Evolutionary conservation across 2,329 filamentous ascomycete genomes (phyloP).

Genomic region (Tolypocladium tundrense): DNA sequence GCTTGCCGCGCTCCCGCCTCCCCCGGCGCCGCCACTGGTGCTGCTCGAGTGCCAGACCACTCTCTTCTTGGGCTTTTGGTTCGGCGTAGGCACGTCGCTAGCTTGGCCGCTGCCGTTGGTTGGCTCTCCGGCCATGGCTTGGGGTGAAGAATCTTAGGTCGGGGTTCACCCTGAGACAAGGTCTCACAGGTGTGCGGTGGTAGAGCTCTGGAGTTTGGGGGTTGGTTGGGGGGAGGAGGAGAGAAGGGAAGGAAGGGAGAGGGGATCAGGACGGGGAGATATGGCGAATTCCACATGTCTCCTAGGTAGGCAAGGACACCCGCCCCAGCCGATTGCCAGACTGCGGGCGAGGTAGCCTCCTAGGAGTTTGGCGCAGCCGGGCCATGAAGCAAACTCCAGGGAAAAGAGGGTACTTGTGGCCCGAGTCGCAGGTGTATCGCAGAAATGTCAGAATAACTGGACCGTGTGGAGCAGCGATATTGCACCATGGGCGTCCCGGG

Average conservation of each 20-base stretch:
- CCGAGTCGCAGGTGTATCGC: not conserved
- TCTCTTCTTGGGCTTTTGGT: constrained; percentile 28
- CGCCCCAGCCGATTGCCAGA: not conserved
- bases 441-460: not conserved
- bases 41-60: constrained; percentile 26
- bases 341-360: not conserved
- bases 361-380: not conserved
- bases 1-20: constrained; percentile 1
- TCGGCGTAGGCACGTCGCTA: constrained; percentile 19
- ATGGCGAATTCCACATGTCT: not conserved
- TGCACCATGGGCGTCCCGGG: not conserved
- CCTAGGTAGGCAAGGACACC: not conserved
- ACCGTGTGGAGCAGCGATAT: not conserved
- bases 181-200: constrained; percentile 9
- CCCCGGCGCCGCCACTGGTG: constrained; percentile 9
- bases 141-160: constrained; percentile 6
- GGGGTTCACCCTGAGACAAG: constrained; percentile 11
- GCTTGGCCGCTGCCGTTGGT: constrained; percentile 16
- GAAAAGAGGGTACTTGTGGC: not conserved
- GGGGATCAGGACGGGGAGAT: not conserved
- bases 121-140: constrained; percentile 11
- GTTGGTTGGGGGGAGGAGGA: not conserved
- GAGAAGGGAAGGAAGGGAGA: not conserved
- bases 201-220: not conserved
- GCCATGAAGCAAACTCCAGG: not conserved